These are phyloP conservation scores for Debaryomyces prosopidis DNA, from an alignment of 805 yeast species.

Conservation along the genomic window DNA sequence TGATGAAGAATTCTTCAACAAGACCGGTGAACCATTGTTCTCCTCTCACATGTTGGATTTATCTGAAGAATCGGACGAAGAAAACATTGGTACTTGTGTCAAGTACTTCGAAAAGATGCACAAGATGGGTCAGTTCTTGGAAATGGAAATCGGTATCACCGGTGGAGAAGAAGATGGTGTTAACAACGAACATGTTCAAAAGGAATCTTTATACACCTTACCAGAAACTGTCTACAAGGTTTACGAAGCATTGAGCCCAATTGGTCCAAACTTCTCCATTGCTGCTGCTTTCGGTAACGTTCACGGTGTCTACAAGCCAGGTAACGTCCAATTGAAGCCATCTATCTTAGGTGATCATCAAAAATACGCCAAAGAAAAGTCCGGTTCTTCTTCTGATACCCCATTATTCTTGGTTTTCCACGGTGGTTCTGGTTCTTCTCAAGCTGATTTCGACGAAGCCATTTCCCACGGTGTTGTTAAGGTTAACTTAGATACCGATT, in stretches of 20 bases:
- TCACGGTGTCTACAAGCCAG: conserved; percentile 99
- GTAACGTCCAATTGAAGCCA: conserved; percentile 93
- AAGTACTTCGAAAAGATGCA: conserved; percentile 93
- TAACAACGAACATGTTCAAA: conserved; percentile 91
- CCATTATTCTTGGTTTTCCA: conserved; percentile 99
- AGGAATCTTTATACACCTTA: conserved; percentile 86
- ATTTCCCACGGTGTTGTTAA: conserved; percentile 94
- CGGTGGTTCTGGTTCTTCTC: conserved; percentile 99
- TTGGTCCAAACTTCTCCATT: conserved; percentile 97
- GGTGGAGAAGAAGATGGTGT: conserved; percentile 99
- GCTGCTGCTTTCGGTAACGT: conserved; percentile 99
- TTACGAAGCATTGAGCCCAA: conserved; percentile 83
- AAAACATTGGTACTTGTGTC: conserved; percentile 91
- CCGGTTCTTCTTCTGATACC: conserved; percentile 50
- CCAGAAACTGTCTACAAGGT: conserved; percentile 94
- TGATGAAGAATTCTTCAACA: conserved; percentile 87
- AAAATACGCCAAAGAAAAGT: conserved; percentile 73
- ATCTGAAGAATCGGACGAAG: conserved; percentile 95
- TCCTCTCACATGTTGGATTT: conserved; percentile 99
- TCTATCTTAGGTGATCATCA: conserved; percentile 95
- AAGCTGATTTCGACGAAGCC: conserved; percentile 87
- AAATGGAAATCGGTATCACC: conserved; percentile 99
- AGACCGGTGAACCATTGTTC: conserved; percentile 92
- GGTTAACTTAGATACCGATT: conserved; percentile 99
- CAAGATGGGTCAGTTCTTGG: conserved; percentile 95